Conservation (phyloP, 2,329 filamentous ascomycete genomes). For the Alternaria sp. region DNA sequence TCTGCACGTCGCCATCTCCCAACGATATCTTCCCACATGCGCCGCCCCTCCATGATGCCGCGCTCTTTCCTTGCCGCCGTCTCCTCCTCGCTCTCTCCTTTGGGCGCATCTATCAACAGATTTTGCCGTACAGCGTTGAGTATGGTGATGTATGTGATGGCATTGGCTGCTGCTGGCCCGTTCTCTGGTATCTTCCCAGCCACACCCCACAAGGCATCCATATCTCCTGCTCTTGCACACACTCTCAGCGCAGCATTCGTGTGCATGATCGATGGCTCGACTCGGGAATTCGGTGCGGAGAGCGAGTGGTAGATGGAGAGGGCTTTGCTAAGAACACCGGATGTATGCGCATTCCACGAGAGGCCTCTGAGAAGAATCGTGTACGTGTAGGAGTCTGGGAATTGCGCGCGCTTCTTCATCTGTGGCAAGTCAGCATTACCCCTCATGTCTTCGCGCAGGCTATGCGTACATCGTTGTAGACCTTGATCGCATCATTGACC, state of each 20-base stretch:
- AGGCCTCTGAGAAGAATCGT: constrained; percentile 83
- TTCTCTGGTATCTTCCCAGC: constrained; percentile 72
- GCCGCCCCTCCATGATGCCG: constrained; percentile 70
- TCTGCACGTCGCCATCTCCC: constrained; percentile 75
- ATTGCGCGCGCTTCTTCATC: constrained; percentile 94
- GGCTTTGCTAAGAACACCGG: constrained; percentile 70
- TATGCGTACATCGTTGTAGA: constrained; percentile 80
- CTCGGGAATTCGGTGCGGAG: constrained; percentile 64
- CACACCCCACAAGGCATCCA: constrained; percentile 82
- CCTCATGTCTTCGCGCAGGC: neutral
- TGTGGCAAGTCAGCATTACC: constrained; percentile 20
- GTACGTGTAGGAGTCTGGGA: constrained; percentile 82
- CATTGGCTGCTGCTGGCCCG: constrained; percentile 69
- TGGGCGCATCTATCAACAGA: constrained; percentile 33
- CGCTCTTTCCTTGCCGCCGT: constrained; percentile 43
- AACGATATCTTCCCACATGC: constrained; percentile 82
- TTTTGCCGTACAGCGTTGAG: constrained; percentile 71
- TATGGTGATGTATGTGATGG: constrained; percentile 80
- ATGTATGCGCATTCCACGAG: constrained; percentile 63
- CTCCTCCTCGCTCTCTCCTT: constrained; percentile 37
- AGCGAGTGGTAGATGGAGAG: constrained; percentile 80
- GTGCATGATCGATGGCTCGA: constrained; percentile 80
- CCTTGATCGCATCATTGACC: constrained; percentile 71
- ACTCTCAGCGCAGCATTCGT: constrained; percentile 87
- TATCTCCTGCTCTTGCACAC: constrained; percentile 74